phyloP scores from a whole-genome alignment of 2,329 filamentous ascomycete species.

The Diaporthe sp. region DNA sequence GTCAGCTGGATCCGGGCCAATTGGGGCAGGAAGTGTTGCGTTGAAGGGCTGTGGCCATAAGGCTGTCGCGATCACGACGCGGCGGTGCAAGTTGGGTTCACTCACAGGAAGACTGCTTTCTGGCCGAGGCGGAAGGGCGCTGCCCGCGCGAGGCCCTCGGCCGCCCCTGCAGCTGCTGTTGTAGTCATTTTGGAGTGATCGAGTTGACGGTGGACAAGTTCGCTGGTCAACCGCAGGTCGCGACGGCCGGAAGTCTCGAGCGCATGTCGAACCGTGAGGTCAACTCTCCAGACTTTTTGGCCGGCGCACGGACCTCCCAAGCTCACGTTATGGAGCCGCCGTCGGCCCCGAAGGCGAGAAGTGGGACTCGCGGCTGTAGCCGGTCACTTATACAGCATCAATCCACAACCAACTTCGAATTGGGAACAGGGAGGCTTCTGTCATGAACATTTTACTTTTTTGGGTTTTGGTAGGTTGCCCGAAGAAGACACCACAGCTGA shows the following conservation, averaged over 20 bases:
- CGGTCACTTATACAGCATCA: constrained; percentile 20
- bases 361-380: constrained; percentile 24
- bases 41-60: background rate
- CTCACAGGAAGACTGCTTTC: constrained; percentile 68
- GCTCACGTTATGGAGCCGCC: constrained; percentile 15
- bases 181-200: constrained; percentile 28
- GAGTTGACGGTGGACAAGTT: background rate
- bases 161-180: constrained; percentile 46
- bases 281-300: constrained; percentile 30
- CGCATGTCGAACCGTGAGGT: constrained; percentile 13
- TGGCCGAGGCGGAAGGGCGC: constrained; percentile 59
- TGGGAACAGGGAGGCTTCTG: background rate
- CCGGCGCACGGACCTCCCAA: constrained; percentile 21
- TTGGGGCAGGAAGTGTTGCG: background rate
- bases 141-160: constrained; percentile 48
- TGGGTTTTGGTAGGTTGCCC: constrained; percentile 16
- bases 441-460: constrained; percentile 24
- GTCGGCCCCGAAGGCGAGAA: constrained; percentile 20
- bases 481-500: constrained; percentile 29
- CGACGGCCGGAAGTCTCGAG: background rate
- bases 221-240: constrained; percentile 18
- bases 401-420: constrained; percentile 22
- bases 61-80: background rate
- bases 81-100: constrained; percentile 26
- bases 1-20: background rate